Percentiles rank a stretch among this genome's conserved stretches.
Conservation (phyloP, 345 rosid genomes). For the Raphanus sativus region DNA sequence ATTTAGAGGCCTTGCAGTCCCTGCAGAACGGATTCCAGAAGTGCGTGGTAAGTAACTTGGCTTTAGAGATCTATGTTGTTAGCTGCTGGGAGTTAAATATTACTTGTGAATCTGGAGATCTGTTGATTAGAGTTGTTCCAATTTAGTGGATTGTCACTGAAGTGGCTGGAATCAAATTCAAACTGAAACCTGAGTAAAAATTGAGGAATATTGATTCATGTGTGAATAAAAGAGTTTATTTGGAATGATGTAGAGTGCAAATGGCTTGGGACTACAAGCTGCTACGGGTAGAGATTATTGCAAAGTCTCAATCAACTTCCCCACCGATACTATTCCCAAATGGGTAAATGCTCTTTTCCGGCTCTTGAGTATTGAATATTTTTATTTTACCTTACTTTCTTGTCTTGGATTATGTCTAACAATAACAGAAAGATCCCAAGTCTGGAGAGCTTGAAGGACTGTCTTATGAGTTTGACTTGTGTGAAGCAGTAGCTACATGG, state of each 20-base stretch:
- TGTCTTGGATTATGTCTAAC: background rate
- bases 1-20: constrained; percentile 66
- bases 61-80: constrained; percentile 10
- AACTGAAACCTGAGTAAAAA: background rate
- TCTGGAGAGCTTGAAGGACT: constrained; percentile 83
- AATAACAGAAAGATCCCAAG: constrained; percentile 76
- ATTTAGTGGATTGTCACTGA: background rate
- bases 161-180: background rate
- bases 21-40: constrained; percentile 66
- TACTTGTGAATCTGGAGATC: constrained; percentile 9
- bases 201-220: background rate
- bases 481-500: constrained; percentile 98
- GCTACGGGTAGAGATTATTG: constrained; percentile 61
- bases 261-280: constrained; percentile 86
- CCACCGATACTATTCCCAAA: constrained; percentile 73
- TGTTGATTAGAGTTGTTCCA: background rate
- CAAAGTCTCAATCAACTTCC: constrained; percentile 61
- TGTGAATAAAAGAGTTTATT: background rate
- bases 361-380: background rate
- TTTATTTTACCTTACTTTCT: background rate
- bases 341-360: constrained; percentile 56
- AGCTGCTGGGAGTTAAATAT: background rate
- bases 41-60: constrained; percentile 69
- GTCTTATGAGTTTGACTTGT: constrained; percentile 73
- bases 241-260: constrained; percentile 64